Evolutionary conservation across 768 basidiomycete genomes (phyloP), one percentile per base, ranked within the genome.

Genomic region (Rickenella mellea): DNA sequence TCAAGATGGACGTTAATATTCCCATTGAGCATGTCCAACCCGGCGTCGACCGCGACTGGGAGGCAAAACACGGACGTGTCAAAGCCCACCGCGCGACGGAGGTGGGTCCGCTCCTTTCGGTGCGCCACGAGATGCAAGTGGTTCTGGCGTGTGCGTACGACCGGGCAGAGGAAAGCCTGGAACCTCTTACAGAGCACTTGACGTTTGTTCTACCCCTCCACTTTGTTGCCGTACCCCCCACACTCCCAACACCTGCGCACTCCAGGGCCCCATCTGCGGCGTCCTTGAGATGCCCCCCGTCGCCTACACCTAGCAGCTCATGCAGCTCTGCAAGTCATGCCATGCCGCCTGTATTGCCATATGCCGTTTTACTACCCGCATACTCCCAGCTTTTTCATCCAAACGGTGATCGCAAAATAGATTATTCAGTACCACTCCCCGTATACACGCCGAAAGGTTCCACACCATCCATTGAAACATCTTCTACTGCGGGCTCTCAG

Each of bases 371-470:
- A 31, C 73, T 86, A 15, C 88, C 87, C 2, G 71, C 79, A 3
- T 90, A 90, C 54, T 85, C 83, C 5, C 83, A 87, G 49, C 66
- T 90, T 15, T 90, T 80, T 61, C 63, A 88, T 53, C 52, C 66
- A 14, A 83, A 84, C 50, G 87, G 88, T 14, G 80, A 86, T 40
- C 70, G 70, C 42, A 83, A 77, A 61, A 66, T 83, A 38, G 84
- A 88, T 53, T 69, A 73, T 46, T 74, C 71, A n/a, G 51, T 39
- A 12, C 80, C 77, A 11, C 60, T 85, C 31, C 86, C 63, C 72
- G 19, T 85, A 85, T 53, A 73, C 72, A 12, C 78, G 10, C 33
- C 33, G 15, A 19, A 22, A 36, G 7, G 19, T 22, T 36, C 8
- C 33, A 9, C 33, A 36, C 24, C 33, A 17, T 4, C 19, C 33